phyloP scores from a whole-genome alignment of 371 early-diverging fungal species.

The Syncephalastrum sp. region DNA sequence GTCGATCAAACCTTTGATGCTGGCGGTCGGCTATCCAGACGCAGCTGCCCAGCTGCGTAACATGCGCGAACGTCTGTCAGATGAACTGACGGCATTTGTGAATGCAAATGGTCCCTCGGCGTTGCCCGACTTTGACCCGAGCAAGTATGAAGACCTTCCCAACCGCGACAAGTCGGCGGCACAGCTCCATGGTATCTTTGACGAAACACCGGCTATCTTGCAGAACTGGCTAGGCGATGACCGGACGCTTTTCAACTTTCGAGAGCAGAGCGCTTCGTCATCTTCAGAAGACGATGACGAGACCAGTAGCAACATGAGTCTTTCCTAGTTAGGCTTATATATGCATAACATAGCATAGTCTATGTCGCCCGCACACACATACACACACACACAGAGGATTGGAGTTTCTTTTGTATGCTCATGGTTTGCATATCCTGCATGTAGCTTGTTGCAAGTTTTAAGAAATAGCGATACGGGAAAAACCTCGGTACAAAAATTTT shows the following conservation, averaged over 20 bases:
- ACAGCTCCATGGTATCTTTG: slow-evolving; percentile 3
- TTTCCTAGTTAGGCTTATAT: no score
- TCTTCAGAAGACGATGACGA: no score
- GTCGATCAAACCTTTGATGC: slow-evolving; percentile 24
- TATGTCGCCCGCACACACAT: no score
- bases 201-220: slow-evolving; percentile 2
- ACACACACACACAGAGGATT: no score
- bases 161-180: slow-evolving; percentile 1
- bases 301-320: no score
- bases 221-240: slow-evolving; percentile 14
- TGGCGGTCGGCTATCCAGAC: slow-evolving; percentile 20
- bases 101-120: slow-evolving; percentile 39
- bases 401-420: no score
- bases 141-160: slow-evolving; percentile 21
- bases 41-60: slow-evolving; percentile 21
- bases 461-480: no score
- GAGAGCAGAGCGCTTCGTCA: no score
- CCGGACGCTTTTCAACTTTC: slow-evolving; percentile 11
- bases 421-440: no score
- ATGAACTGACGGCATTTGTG: slow-evolving; percentile 36
- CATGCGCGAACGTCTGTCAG: slow-evolving; percentile 30
- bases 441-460: no score
- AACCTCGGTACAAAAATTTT: no score
- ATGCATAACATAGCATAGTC: no score
- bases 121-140: slow-evolving; percentile 35